Percentiles rank a stretch among this genome's conserved stretches.
Evolutionary conservation across 2,329 filamentous ascomycete species (phyloP).

Genomic region (Arthrobotrys iridis): DNA sequence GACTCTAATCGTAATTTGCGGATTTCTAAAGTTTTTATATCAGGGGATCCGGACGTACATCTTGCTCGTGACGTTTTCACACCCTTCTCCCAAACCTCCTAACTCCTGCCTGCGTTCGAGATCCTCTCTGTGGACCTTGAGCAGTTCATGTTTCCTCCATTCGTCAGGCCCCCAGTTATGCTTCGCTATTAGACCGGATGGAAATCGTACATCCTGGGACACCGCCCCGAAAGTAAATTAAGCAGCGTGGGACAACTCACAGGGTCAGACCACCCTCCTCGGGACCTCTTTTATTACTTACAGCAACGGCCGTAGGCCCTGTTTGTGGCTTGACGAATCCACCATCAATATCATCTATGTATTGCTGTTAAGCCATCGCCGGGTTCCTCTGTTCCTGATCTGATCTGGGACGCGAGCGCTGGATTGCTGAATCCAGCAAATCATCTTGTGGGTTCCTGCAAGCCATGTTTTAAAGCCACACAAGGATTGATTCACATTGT

Average conservation of each 20-base stretch:
- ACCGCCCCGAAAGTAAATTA: slow-evolving; percentile 49
- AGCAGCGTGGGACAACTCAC: slow-evolving; percentile 54
- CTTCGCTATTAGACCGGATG: slow-evolving; percentile 15
- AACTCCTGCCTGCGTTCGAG: slow-evolving; percentile 52
- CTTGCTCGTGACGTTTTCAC: slow-evolving; percentile 40
- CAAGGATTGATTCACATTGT: slow-evolving; percentile 50
- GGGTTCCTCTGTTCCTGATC: slow-evolving; percentile 50
- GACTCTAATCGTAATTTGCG: slow-evolving; percentile 18
- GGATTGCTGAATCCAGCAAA: slow-evolving; percentile 46
- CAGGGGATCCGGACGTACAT: slow-evolving; percentile 37
- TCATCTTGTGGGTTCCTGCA: slow-evolving; percentile 47
- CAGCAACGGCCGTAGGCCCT: slow-evolving; percentile 50
- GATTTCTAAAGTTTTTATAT: slow-evolving; percentile 39
- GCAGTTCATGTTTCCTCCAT: slow-evolving; percentile 34
- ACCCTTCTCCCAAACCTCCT: slow-evolving; percentile 39
- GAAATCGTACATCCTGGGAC: slow-evolving; percentile 39
- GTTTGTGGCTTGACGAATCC: slow-evolving; percentile 53
- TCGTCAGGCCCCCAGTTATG: slow-evolving; percentile 13
- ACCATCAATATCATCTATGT: slow-evolving; percentile 33
- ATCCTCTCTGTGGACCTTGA: slow-evolving; percentile 21
- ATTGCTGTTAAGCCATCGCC: slow-evolving; percentile 46
- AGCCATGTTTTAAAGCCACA: slow-evolving; percentile 54
- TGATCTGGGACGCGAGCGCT: slow-evolving; percentile 44
- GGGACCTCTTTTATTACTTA: slow-evolving; percentile 46
- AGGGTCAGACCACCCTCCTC: slow-evolving; percentile 52